Evolutionary conservation across 805 yeast genomes (phyloP).

Genomic region (Hanseniaspora singularis): DNA sequence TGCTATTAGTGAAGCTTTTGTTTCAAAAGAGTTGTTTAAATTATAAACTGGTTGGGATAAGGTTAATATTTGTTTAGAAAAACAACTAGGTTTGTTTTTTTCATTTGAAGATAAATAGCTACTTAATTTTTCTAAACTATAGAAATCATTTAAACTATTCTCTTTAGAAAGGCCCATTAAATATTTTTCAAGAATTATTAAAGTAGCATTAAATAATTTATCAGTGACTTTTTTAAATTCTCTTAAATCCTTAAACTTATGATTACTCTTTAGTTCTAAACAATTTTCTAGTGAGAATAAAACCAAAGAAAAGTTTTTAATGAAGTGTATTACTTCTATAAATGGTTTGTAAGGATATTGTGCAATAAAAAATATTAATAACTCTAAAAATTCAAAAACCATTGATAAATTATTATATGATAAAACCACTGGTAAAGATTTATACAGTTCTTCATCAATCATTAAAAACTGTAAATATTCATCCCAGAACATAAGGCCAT

Average conservation of each 20-base stretch:
- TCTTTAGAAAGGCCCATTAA: constrained; percentile 28
- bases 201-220: constrained; percentile 24
- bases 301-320: constrained; percentile 7
- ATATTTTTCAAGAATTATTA: constrained; percentile 28
- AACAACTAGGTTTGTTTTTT: constrained; percentile 21
- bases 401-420: constrained; percentile 30
- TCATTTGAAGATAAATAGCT: constrained; percentile 21
- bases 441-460: constrained; percentile 26
- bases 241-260: constrained; percentile 4
- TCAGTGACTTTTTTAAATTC: constrained; percentile 5
- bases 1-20: not conserved
- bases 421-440: constrained; percentile 27
- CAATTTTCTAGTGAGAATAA: constrained; percentile 7
- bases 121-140: constrained; percentile 25
- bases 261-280: not conserved
- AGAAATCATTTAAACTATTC: constrained; percentile 25
- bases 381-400: constrained; percentile 31
- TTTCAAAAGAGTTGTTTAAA: constrained; percentile 23
- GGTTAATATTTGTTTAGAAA: constrained; percentile 21
- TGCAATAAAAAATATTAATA: constrained; percentile 18
- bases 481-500: constrained; percentile 30
- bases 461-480: constrained; percentile 25
- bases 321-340: constrained; percentile 1
- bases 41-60: constrained; percentile 24
- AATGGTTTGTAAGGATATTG: constrained; percentile 3